Evolutionary conservation across 2,329 filamentous ascomycete species (phyloP), one percentile per base, ranked within the genome.

Genomic region (Aureobasidium lini): DNA sequence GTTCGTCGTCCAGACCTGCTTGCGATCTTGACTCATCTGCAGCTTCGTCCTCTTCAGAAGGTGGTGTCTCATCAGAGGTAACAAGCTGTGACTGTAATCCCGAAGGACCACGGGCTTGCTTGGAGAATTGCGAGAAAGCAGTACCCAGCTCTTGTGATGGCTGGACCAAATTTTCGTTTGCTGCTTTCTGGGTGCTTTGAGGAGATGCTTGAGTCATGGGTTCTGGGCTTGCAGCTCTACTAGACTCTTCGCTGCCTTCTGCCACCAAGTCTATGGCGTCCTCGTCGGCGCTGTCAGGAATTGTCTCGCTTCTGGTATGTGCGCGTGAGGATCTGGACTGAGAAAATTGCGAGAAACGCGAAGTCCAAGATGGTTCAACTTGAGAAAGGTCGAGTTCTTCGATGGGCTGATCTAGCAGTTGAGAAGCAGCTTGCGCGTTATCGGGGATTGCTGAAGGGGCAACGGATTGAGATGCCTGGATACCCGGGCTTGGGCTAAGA

Each of bases 1-100:
- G 29, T 10, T 50, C 46, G 16, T 59, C 56, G n/a, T 59, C 56
- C 1, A 59, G 18, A 18, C 42, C 54, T 9, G 31, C 43, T 13
- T 40, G 42, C 9, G 52, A 56, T 46, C 16, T 28, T 16, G 37
- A 9, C 8, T 46, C 52, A 0, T 46, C 39, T 5, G 52, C 43
- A 63, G 63, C 4, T 60, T 67, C 49, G 61, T 65, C 32, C 47
- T 47, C 29, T 8, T 37, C 40, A 28, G 37, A 8, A n/a, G 13
- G 4, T 28, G 52, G 13, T 29, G 31, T 36, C 18, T 56, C 52
- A 6, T 37, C 31, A 23, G 23, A 34, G n/a, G 50, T 23, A 4
- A 8, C 15, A 43, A 54, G 50, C 50, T 54, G 50, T 10, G 50
- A 23, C 28, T 43, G 50, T n/a, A 52, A 29, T 7, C 15, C 36